Base-by-base conservation (phyloP, 352 stramenopile species). In the Pythium dissimile region DNA sequence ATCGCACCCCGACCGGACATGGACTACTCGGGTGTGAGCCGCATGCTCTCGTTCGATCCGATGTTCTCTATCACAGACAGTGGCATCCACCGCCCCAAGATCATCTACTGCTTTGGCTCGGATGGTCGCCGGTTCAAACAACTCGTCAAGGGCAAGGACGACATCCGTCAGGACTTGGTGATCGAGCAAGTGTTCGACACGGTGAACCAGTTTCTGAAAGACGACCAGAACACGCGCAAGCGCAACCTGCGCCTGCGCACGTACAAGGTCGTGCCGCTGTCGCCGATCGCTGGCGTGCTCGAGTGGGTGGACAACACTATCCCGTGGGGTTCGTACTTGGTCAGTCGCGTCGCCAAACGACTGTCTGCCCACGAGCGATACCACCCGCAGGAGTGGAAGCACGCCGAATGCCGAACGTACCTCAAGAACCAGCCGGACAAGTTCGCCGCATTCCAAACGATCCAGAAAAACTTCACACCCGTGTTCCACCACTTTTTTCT, bases 241-340 rank as follows among this genome's bases (percentile, higher is more conserved):
- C 75, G 86, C 3, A 84, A 89, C 13, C 71, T 98, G 20, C 73
- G 76, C 3, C 69, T 99, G 15, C 84, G 95, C 10, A 99, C 97
- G 16, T 99, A 99, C 75, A 97, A 96, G 54, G 95, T 99, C 24
- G 80, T 93, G 10, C 86, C 86, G 37, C 57, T 95, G 6, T 93
- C 82, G 12, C 95, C 95, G 5, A 86, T 92, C 20, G 91, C 87
- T 49, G 98, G 98, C 27, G 94, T 99, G 45, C 73, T 99, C 6
- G 97, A 99, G 71, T 99, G 95, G 95, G 97, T 99, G 9, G 83
- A 99, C 47, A 89, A 98, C 61, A 99, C 97, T 1, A 83, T 95
- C 23, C 85, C 96, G 4, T 98, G 99, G 72, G 92, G 92, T 0
- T 82, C 93, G 3, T 98, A 97, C 72, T 70, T 99, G 9, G 77